Conservation (phyloP, 768 basidiomycete species). For the Mycena floridula region DNA sequence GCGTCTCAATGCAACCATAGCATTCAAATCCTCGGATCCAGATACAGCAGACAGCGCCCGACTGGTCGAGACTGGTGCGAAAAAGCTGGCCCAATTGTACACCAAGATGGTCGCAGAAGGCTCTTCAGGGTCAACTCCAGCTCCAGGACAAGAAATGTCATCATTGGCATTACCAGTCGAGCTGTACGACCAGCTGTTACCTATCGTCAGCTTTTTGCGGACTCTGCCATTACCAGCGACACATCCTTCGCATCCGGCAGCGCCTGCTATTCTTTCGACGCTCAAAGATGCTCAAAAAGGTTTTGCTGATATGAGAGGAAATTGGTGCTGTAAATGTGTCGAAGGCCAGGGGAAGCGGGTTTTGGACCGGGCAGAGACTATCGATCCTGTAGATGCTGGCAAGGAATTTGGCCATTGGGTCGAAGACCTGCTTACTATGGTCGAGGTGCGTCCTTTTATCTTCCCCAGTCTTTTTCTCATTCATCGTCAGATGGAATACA, state of each 20-base stretch:
- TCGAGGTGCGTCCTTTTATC: slow-evolving; percentile 44
- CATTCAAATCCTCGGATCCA: slow-evolving; percentile 60
- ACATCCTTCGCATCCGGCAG: slow-evolving; percentile 79
- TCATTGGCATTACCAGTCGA: slow-evolving; percentile 49
- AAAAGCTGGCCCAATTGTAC: slow-evolving; percentile 75
- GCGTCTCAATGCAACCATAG: slow-evolving; percentile 72
- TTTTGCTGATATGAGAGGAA: slow-evolving; percentile 82
- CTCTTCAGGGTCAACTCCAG: slow-evolving; percentile 68
- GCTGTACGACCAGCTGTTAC: slow-evolving; percentile 46
- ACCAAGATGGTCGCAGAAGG: slow-evolving; percentile 88
- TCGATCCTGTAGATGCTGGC: slow-evolving; percentile 60
- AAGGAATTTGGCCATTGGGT: slow-evolving; percentile 72
- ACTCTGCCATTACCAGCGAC: slow-evolving; percentile 71
- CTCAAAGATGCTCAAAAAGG: slow-evolving; percentile 75
- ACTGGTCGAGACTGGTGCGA: slow-evolving; percentile 75
- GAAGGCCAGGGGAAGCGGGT: slow-evolving; percentile 66
- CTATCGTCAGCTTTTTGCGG: slow-evolving; percentile 65
- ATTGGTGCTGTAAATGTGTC: slow-evolving; percentile 69
- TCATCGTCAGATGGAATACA: slow-evolving; percentile 55
- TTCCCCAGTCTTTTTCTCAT: not conserved
- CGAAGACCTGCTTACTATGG: slow-evolving; percentile 53
- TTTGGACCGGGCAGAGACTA: slow-evolving; percentile 63
- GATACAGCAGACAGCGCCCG: slow-evolving; percentile 60
- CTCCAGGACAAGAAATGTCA: slow-evolving; percentile 50
- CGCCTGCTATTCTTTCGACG: slow-evolving; percentile 54